Base-by-base conservation (phyloP, 129 eudicot species). In the Lonicera japonica region DNA sequence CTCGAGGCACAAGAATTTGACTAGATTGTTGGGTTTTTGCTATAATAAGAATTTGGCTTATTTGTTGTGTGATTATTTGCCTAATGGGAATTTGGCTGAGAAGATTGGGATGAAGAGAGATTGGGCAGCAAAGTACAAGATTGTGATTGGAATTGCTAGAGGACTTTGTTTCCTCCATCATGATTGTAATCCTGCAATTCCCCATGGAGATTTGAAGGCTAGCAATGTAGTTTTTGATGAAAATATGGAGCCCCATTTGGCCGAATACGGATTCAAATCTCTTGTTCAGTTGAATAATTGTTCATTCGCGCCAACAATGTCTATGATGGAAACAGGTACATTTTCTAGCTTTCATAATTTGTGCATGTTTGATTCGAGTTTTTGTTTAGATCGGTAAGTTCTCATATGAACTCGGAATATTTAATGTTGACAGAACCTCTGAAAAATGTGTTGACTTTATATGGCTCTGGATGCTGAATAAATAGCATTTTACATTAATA, bases 221-320 rank as follows among this genome's bases (percentile, higher is more conserved):
- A 65, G 73, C 58, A 88, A 85, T 64, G 41, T 92, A 5, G 68
- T 80, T 67, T 76, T 92, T 25, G 88, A 88, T 72, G 96, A 88
- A 72, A 82, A 76, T 54, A 92, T 88, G 95, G 99, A 92, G 73
- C 95, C 96, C 5, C 83, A 64, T 74, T 76, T 92, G 72, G 70
- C 87, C 8, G 95, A 92, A 64, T 92, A 68, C 23, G 92, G 87
- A 16, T 75, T 88, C 50, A 73, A 70, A 63, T 72, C 72, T 17
- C 61, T 85, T n/a, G 29, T 64, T 56, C 75, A 61, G 20, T 58
- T 70, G 29, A 71, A 39, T 29, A 53, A 25, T 21, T 61, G 76
- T 56, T 57, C 63, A 3, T 40, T 43, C 18, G 54, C 58, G 38
- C 23, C 73, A 66, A 67, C 71, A 18, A 39, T 73, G 46, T 73